Conservation (phyloP, 1,139 yeast genomes). For the Candida labiduridarum region DNA sequence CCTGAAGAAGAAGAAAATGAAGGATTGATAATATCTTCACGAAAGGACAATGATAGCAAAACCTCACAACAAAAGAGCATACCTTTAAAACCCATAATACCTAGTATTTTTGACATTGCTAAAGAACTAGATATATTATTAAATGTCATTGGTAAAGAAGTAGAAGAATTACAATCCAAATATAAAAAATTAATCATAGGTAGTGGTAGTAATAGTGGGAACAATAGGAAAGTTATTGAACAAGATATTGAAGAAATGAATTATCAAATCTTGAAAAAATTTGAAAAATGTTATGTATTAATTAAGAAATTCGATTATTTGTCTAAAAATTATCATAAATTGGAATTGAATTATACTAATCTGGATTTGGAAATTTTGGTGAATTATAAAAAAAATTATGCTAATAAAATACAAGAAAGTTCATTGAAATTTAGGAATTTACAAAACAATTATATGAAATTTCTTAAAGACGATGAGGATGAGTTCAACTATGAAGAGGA, state of each 20-base stretch:
- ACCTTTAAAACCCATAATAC: conserved; percentile 64
- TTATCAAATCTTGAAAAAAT: too few relatives aligned
- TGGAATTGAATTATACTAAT: conserved; percentile 37
- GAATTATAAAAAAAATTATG: conserved; percentile 83
- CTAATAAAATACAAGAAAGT: conserved; percentile 77
- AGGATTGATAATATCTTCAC: conserved; percentile 38
- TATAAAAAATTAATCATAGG: conserved; percentile 86
- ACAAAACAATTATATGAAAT: conserved; percentile 85
- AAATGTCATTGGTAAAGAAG: conserved; percentile 47
- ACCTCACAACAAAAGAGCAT: conserved; percentile 24
- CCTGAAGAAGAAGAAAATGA: conserved; percentile 55
- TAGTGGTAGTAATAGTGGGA: conserved; percentile 82
- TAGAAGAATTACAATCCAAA: conserved; percentile 60
- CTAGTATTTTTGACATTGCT: conserved; percentile 74
- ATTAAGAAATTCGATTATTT: conserved; percentile 46
- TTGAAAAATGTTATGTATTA: too few relatives aligned
- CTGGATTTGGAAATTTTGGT: conserved; percentile 68
- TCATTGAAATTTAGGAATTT: conserved; percentile 80
- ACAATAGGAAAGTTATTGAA: conserved; percentile 58
- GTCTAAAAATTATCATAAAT: conserved; percentile 37
- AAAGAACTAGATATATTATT: conserved; percentile 70
- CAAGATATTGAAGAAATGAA: conserved; percentile 56
- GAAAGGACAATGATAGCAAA: conserved; percentile 9
- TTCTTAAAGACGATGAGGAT: conserved; percentile 70
- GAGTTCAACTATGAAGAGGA: conserved; percentile 22